Percentiles rank a stretch among this genome's conserved stretches.
Evolutionary conservation across 192 early-diverging fungal species (phyloP).

Genomic region (Chytriomyces confervae): DNA sequence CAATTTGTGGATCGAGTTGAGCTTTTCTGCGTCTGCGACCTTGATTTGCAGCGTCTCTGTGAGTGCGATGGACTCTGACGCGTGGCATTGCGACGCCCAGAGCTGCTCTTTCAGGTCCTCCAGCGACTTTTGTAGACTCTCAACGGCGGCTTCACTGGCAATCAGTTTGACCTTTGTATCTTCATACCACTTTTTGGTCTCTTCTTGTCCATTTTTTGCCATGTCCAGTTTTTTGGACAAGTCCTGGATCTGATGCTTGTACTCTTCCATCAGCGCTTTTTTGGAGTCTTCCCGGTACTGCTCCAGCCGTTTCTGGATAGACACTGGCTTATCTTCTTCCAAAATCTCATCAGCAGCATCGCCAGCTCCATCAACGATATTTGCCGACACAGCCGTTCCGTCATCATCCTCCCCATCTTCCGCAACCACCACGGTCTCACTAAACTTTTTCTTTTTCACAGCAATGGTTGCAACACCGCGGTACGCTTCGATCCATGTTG

Average conservation of each 20-base stretch:
- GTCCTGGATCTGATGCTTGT: constrained; percentile 18
- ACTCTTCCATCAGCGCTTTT: constrained; percentile 30
- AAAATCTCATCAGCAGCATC: constrained; percentile 9
- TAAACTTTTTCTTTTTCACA: constrained; percentile 49
- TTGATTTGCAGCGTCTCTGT: constrained; percentile 25
- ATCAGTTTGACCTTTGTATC: constrained; percentile 9
- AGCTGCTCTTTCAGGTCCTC: constrained; percentile 15
- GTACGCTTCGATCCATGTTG: constrained; percentile 58
- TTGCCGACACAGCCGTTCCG: not conserved
- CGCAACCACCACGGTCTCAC: constrained; percentile 33
- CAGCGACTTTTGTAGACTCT: not conserved
- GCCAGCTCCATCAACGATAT: not conserved
- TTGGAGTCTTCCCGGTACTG: constrained; percentile 31
- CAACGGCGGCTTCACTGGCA: constrained; percentile 14
- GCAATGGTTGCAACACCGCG: constrained; percentile 34
- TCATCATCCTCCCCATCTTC: constrained; percentile 45
- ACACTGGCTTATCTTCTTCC: constrained; percentile 1
- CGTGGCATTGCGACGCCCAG: constrained; percentile 13
- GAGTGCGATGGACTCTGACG: constrained; percentile 27
- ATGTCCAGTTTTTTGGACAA: constrained; percentile 9
- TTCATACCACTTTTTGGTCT: not conserved
- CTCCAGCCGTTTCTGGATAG: constrained; percentile 30
- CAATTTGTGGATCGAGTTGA: constrained; percentile 1
- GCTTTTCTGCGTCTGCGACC: constrained; percentile 14
- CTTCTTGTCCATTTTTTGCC: not conserved